Percentiles rank a stretch among this genome's conserved stretches.
Evolutionary conservation across 179 eudicot species (phyloP).

Genomic region (Sideroxylon spinosum): DNA sequence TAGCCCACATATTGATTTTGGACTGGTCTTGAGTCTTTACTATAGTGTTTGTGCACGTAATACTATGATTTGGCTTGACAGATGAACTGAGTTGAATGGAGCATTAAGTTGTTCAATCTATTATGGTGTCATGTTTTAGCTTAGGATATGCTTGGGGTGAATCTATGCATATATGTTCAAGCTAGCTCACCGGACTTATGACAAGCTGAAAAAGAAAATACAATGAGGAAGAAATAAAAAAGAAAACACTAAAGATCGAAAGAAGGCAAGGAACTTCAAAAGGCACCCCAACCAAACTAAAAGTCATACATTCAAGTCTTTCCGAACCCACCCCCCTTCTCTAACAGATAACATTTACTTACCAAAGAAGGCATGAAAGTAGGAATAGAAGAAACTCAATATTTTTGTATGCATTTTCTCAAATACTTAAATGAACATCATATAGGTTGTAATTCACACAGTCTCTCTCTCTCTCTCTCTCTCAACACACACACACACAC

Average conservation of each 20-base stretch:
- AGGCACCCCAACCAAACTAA: too few relatives aligned
- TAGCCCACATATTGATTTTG: neutral
- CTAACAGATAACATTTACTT: too few relatives aligned
- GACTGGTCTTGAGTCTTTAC: neutral
- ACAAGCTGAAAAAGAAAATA: neutral
- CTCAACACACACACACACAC: too few relatives aligned
- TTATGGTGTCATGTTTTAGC: neutral
- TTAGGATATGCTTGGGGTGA: neutral
- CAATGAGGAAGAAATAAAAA: neutral
- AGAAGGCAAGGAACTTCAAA: neutral
- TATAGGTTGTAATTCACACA: too few relatives aligned
- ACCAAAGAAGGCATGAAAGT: too few relatives aligned
- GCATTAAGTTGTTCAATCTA: neutral
- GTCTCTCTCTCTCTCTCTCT: too few relatives aligned
- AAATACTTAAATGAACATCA: too few relatives aligned
- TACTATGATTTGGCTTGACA: neutral
- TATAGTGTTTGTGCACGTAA: neutral
- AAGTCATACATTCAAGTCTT: too few relatives aligned
- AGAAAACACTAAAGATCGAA: neutral
- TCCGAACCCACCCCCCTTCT: too few relatives aligned
- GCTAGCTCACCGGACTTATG: neutral
- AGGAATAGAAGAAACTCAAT: too few relatives aligned
- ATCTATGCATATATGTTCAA: neutral
- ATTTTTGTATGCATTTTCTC: too few relatives aligned
- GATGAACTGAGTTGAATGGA: neutral